Evolutionary conservation across 1,139 yeast genomes (phyloP).

Genomic region (Arxiozyma slooffiae): DNA sequence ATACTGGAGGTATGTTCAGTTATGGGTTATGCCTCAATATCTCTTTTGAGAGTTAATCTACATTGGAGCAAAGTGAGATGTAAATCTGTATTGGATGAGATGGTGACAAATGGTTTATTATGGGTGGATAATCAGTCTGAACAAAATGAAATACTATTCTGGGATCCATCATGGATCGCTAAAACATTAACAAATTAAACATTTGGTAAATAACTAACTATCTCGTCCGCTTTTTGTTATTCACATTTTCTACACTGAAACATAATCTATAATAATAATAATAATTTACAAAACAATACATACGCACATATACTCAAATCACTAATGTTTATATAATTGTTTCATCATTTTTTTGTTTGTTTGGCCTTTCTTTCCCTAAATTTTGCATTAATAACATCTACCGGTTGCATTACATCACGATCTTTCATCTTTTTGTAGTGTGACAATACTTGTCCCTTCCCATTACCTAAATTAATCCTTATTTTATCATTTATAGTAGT

Average conservation of each 20-base stretch:
- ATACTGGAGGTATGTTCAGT: conserved; percentile 68
- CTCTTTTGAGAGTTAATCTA: conserved; percentile 58
- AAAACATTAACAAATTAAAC: conserved; percentile 4
- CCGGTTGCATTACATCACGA: conserved; percentile 53
- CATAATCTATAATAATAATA: not conserved
- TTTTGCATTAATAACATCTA: conserved; percentile 57
- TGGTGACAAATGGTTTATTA: conserved; percentile 69
- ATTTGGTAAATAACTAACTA: not conserved
- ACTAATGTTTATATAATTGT: not conserved
- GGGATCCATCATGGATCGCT: conserved; percentile 50
- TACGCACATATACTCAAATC: not conserved
- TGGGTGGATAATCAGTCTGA: conserved; percentile 56
- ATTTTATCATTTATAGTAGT: conserved; percentile 28
- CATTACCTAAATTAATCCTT: conserved; percentile 58
- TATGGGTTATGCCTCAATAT: conserved; percentile 56
- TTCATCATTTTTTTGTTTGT: conserved; percentile 2
- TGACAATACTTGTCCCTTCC: conserved; percentile 49
- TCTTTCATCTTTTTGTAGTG: conserved; percentile 49
- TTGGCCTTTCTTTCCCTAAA: conserved; percentile 41
- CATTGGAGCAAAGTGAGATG: conserved; percentile 62
- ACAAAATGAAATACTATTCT: conserved; percentile 44
- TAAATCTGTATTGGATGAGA: conserved; percentile 57
- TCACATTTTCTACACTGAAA: not conserved
- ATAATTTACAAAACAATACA: not conserved
- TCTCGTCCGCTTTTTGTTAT: not conserved